A percentile compares a stretch with the other conserved stretches of the same genome.
Evolutionary conservation across 495 filamentous ascomycete genomes (phyloP).

Genomic region (Sordaria brevicollis): DNA sequence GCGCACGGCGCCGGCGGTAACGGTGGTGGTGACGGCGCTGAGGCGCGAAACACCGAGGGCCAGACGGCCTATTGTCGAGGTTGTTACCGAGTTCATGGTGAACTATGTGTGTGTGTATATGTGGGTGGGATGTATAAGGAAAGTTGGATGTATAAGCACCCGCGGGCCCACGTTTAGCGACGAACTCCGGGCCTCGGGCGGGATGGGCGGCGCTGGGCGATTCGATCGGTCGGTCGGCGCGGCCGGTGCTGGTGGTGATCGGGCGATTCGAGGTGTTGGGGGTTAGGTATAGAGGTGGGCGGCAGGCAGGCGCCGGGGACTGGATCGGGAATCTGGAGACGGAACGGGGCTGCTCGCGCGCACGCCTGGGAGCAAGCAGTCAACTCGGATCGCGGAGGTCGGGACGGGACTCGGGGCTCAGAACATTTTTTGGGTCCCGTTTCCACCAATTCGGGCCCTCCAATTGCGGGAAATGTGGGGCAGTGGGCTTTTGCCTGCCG

Average conservation of each 20-base stretch:
- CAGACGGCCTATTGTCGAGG: slow-evolving; percentile 3
- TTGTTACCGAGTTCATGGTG: slow-evolving; percentile 2
- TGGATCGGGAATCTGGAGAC: not conserved
- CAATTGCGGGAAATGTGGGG: slow-evolving; percentile 10
- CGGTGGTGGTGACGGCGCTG: not conserved
- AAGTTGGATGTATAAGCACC: not conserved
- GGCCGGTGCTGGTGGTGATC: not conserved
- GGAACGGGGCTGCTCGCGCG: not conserved
- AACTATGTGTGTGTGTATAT: not conserved
- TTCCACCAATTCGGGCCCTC: slow-evolving; percentile 6
- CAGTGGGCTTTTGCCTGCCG: not conserved
- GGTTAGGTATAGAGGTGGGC: not conserved
- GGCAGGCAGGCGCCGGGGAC: not conserved
- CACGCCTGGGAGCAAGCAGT: not conserved
- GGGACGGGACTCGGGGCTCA: slow-evolving; percentile 1
- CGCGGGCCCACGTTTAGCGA: not conserved
- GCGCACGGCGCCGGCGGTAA: slow-evolving; percentile 4
- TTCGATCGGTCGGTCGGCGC: not conserved
- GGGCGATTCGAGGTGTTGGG: not conserved
- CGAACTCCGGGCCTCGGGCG: not conserved
- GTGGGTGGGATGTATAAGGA: not conserved
- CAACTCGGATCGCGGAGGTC: not conserved
- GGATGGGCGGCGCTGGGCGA: not conserved
- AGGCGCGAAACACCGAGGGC: slow-evolving; percentile 1
- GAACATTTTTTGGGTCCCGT: slow-evolving; percentile 18